A percentile compares a stretch with the other conserved stretches of the same genome.
These are phyloP conservation scores for Zizania palustris DNA, from an alignment of 202 grass and related monocot genomes.

Conservation along the genomic window DNA sequence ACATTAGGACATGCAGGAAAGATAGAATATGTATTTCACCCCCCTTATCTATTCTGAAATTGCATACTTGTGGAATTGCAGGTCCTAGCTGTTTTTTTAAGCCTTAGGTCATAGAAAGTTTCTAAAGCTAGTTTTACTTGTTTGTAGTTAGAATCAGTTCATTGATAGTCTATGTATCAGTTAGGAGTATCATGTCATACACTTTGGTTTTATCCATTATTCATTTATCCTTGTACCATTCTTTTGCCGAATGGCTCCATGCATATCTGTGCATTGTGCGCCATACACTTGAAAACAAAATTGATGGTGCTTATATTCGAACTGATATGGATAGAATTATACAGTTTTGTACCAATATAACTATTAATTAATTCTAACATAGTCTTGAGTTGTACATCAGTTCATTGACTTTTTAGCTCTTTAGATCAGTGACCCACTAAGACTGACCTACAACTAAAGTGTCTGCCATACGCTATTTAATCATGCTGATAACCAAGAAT, in stretches of 20 bases:
- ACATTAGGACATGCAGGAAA: neutral
- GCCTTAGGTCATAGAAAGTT: neutral
- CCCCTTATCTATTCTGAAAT: neutral
- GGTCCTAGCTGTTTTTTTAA: neutral
- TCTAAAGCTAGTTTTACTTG: neutral
- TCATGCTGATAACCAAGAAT: too few relatives aligned
- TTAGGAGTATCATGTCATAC: neutral
- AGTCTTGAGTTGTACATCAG: neutral
- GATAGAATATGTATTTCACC: constrained; percentile 27
- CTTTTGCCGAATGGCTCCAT: neutral
- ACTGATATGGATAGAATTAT: neutral
- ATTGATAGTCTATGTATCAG: constrained; percentile 6
- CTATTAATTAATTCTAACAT: neutral
- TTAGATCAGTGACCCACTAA: neutral
- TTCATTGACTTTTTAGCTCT: constrained; percentile 18
- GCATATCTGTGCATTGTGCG: constrained; percentile 12
- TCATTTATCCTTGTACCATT: neutral
- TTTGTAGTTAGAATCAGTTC: neutral
- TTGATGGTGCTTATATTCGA: neutral
- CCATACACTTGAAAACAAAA: neutral
- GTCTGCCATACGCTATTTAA: too few relatives aligned
- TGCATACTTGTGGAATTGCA: constrained; percentile 9
- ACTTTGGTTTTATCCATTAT: neutral
- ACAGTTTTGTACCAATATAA: neutral
- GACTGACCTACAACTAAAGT: constrained; percentile 22